Evolutionary conservation across 352 stramenopile genomes (phyloP).

Genomic region (Pythium sp.): DNA sequence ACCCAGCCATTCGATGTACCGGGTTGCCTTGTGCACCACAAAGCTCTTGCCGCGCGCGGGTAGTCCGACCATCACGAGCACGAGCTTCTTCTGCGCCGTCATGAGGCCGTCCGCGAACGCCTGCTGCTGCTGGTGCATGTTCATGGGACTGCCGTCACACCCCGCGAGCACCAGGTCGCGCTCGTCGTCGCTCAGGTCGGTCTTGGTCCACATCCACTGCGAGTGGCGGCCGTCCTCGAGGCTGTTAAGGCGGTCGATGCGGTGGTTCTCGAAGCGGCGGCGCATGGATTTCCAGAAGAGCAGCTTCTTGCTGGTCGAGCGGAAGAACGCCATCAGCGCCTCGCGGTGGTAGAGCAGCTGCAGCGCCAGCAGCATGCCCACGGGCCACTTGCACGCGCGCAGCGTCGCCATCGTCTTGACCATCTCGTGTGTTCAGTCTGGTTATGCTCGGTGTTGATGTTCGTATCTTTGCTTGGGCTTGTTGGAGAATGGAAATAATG

Average conservation of each 20-base stretch:
- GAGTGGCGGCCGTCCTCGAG: constrained; percentile 62
- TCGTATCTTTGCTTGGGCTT: background rate
- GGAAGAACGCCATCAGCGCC: constrained; percentile 40
- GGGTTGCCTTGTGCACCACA: constrained; percentile 91
- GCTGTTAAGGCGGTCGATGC: constrained; percentile 64
- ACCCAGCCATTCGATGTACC: constrained; percentile 93
- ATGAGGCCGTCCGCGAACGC: constrained; percentile 54
- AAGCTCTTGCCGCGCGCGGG: constrained; percentile 95
- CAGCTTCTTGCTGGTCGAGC: constrained; percentile 44
- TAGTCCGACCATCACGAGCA: constrained; percentile 94
- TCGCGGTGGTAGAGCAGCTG: constrained; percentile 56
- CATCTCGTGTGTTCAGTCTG: background rate
- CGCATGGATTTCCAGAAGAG: constrained; percentile 74
- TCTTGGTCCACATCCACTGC: constrained; percentile 76
- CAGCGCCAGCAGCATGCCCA: constrained; percentile 27
- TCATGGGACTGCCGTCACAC: constrained; percentile 22
- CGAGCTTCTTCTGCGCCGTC: constrained; percentile 82
- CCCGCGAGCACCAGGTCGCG: constrained; percentile 34
- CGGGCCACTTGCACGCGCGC: constrained; percentile 13
- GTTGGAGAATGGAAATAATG: constrained; percentile 1
- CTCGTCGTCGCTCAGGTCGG: constrained; percentile 22
- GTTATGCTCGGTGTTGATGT: background rate
- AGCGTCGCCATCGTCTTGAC: constrained; percentile 5
- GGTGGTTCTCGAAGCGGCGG: constrained; percentile 71
- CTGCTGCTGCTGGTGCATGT: constrained; percentile 18